These are phyloP conservation scores for Triticum dicoccoides DNA, from an alignment of 176 grass and related monocot species.

Conservation along the genomic window DNA sequence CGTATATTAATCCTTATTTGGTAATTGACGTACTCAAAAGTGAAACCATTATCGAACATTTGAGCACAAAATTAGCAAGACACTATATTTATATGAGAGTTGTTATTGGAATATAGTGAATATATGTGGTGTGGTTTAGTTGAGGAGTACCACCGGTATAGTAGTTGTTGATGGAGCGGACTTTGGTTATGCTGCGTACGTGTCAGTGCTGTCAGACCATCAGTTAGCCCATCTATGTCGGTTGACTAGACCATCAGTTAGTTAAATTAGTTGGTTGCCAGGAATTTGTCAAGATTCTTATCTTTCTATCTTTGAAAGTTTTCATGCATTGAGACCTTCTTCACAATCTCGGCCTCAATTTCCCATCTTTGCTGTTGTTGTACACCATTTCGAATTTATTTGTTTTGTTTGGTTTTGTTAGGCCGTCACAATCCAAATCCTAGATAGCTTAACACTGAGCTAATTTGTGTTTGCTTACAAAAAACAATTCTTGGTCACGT, in stretches of 20 bases:
- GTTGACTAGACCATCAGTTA: conserved; percentile 9
- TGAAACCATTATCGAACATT: not conserved
- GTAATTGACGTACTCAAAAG: not conserved
- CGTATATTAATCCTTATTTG: not conserved
- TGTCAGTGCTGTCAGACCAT: not conserved
- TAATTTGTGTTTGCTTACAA: not conserved
- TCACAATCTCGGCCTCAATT: not conserved
- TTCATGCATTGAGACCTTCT: not conserved
- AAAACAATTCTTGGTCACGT: not conserved
- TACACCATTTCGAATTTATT: not conserved
- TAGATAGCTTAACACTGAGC: not conserved
- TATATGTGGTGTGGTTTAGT: not conserved
- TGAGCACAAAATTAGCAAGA: not conserved
- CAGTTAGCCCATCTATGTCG: conserved; percentile 21
- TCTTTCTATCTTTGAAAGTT: not conserved
- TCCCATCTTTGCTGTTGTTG: not conserved
- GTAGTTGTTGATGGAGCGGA: not conserved
- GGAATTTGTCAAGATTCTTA: not conserved
- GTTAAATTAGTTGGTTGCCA: conserved; percentile 3
- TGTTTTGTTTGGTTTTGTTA: not conserved
- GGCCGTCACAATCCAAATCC: not conserved
- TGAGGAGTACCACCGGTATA: not conserved
- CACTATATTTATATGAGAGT: not conserved
- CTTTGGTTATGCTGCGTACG: not conserved
- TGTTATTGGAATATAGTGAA: not conserved